These are phyloP conservation scores for Furcasterigmium furcatum DNA, from an alignment of 2,329 filamentous ascomycete genomes.

Conservation along the genomic window DNA sequence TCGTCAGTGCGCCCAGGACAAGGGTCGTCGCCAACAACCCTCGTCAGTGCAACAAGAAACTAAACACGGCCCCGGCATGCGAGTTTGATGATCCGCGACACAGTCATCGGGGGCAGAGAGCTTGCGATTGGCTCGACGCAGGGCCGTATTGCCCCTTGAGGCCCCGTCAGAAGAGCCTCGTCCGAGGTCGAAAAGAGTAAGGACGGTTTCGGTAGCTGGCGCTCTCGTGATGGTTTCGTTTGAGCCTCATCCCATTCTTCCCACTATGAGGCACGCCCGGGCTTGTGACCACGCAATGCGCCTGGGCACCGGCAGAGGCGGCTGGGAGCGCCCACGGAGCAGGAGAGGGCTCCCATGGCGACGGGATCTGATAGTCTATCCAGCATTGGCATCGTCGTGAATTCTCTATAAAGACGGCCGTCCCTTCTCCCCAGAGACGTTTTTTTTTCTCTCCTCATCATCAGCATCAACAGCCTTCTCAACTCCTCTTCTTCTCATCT, in stretches of 20 bases:
- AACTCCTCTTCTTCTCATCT: constrained; percentile 3
- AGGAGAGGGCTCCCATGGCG: no score
- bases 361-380: no score
- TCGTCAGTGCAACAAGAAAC: background rate
- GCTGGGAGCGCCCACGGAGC: no score
- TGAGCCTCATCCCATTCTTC: constrained; percentile 2
- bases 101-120: background rate
- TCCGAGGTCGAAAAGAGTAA: background rate
- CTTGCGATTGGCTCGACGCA: background rate
- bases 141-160: no score
- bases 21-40: background rate
- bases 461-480: constrained; percentile 5
- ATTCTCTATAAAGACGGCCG: constrained; percentile 1
- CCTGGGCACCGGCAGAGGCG: background rate
- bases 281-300: background rate
- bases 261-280: background rate
- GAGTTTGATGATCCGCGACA: background rate
- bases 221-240: constrained; percentile 3
- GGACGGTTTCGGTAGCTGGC: constrained; percentile 1
- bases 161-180: constrained; percentile 1
- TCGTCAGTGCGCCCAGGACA: background rate
- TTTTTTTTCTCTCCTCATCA: constrained; percentile 3
- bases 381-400: no score
- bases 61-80: background rate
- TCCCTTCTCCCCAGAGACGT: background rate